phyloP scores from a whole-genome alignment of 1,284 basidiomycete species.

The Apiotrichum domesticum region DNA sequence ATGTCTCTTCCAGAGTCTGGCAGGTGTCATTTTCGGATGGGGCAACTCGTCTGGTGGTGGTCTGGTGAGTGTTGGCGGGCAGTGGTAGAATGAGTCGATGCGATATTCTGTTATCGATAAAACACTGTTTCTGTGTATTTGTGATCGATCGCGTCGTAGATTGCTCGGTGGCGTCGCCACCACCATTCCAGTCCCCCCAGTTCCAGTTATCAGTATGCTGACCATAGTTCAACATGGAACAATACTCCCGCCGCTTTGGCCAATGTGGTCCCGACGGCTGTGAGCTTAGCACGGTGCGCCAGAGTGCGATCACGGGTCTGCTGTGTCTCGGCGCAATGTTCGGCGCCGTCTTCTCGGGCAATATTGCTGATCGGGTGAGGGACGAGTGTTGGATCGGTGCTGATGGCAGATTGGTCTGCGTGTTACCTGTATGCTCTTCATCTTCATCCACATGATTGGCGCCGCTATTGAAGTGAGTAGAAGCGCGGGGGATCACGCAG shows the following conservation, averaged over 20 bases:
- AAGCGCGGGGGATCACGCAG: no score
- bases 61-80: slow-evolving; percentile 18
- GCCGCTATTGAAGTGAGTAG: slow-evolving; percentile 44
- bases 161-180: background rate
- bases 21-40: slow-evolving; percentile 40
- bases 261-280: slow-evolving; percentile 23
- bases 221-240: slow-evolving; percentile 27
- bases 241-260: slow-evolving; percentile 27
- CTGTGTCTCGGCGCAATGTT: slow-evolving; percentile 43
- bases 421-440: slow-evolving; percentile 42
- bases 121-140: no score
- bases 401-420: slow-evolving; percentile 38
- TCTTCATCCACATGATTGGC: slow-evolving; percentile 44
- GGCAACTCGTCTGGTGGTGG: slow-evolving; percentile 35
- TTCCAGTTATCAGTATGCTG: background rate
- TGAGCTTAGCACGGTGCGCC: slow-evolving; percentile 31
- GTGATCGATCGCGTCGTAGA: no score
- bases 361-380: slow-evolving; percentile 32
- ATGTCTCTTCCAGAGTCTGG: slow-evolving; percentile 40
- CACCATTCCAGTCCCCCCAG: no score
- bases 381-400: background rate
- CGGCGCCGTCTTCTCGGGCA: slow-evolving; percentile 41
- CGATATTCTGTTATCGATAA: no score
- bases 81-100: no score
- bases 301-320: slow-evolving; percentile 42